Base-by-base conservation (phyloP, 768 basidiomycete species). In the Hericium erinaceus region DNA sequence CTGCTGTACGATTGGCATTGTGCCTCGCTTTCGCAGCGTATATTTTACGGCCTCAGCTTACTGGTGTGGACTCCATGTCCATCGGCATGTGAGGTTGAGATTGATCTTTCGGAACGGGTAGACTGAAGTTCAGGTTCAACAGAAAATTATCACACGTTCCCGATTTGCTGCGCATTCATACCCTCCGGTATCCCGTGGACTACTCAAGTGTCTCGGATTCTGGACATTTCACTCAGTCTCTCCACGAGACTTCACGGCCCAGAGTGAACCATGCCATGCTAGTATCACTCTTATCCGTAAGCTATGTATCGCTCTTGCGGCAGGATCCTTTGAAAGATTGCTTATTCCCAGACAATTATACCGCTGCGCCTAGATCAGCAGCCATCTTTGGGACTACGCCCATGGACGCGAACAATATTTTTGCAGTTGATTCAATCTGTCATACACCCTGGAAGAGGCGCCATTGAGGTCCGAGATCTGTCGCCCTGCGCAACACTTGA, bases 1-100 rank as follows among this genome's bases (percentile, higher is more conserved):
- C 84, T 18, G 76, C 84, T 5, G 77, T 76, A 63, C 79, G 87
- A 3, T 66, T 89, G 44, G 76, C 81, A 7, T 62, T 81, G n/a
- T 76, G 74, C 28, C 68, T 91, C 37, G 54, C 78, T 50, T 81
- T 85, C 61, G 80, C 76, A 16, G 74, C 72, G 41, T 79, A 81
- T 63, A 73, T 90, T 26, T 68, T 90, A 58, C 67, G 64, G 15
- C 77, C 79, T 8, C 73, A 75, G 11, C 64, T 84, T 20, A 54
- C 53, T 26, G 58, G 55, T 22, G 24, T 12, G 13, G 70, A 73
- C 70, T 41, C 46, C 20, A 56, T 57, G 13, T 54, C 48, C 8
- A 13, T 38, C 15, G 28, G 9, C 16, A 49, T 48, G 37, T 41
- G 20, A 55, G 44, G 18, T 53, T 12, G 38, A 24, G 9, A 12